These are phyloP conservation scores for Aspergillus eucalypticola DNA, from an alignment of 2,329 filamentous ascomycete genomes.

Conservation along the genomic window DNA sequence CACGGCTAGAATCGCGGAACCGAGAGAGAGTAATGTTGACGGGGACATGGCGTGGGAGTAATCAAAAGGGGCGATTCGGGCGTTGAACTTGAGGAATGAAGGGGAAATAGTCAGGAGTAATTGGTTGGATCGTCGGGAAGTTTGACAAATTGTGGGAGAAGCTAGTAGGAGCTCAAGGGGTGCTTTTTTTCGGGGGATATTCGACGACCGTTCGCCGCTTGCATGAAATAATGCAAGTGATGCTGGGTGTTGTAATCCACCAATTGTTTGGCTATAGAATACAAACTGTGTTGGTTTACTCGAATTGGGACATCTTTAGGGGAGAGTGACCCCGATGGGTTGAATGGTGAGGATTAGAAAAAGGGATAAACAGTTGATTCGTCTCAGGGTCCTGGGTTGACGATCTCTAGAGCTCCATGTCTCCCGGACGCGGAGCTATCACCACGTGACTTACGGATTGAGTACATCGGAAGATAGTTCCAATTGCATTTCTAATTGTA, in stretches of 20 bases:
- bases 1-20: conserved; percentile 42
- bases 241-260: too few species aligned
- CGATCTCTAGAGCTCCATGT: conserved; percentile 1
- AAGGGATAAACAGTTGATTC: not conserved
- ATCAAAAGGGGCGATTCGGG: too few species aligned
- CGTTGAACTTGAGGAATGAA: too few species aligned
- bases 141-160: not conserved
- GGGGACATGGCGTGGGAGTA: conserved; percentile 17
- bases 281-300: not conserved
- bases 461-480: not conserved
- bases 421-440: conserved; percentile 1
- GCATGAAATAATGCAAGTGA: not conserved
- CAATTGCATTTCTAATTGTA: too few species aligned
- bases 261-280: not conserved
- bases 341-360: not conserved
- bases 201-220: not conserved
- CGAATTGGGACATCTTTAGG: not conserved
- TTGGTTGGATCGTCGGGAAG: not conserved
- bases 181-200: not conserved
- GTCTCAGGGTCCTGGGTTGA: not conserved
- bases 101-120: not conserved
- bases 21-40: conserved; percentile 29
- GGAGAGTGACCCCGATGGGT: not conserved
- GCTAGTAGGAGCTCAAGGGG: not conserved
- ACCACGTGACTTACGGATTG: conserved; percentile 2